phyloP scores from a whole-genome alignment of 2,329 filamentous ascomycete species.

The Myriosclerotinia duriaeana region DNA sequence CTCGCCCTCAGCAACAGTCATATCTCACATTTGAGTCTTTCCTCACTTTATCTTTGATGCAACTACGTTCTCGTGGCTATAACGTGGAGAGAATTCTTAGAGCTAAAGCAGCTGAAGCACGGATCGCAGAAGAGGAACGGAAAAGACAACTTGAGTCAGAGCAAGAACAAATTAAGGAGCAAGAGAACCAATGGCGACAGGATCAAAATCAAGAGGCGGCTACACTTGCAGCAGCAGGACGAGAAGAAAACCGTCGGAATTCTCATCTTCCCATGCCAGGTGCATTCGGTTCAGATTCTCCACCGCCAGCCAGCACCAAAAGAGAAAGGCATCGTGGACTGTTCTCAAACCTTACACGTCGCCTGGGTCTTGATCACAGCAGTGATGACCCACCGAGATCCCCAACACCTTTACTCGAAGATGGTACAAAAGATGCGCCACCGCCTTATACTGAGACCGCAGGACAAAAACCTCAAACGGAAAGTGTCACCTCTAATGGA shows the following conservation, averaged over 20 bases:
- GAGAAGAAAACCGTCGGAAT: conserved; percentile 43
- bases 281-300: conserved; percentile 63
- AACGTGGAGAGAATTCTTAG: conserved; percentile 94
- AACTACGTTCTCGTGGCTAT: conserved; percentile 84
- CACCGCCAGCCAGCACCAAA: conserved; percentile 46
- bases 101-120: conserved; percentile 81
- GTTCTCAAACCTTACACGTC: conserved; percentile 65
- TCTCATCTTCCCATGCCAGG: conserved; percentile 64
- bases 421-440: conserved; percentile 29
- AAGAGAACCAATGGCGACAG: conserved; percentile 48
- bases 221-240: conserved; percentile 24
- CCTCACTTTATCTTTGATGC: conserved; percentile 77
- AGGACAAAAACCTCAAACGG: conserved; percentile 28
- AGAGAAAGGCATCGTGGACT: conserved; percentile 52
- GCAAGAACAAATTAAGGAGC: conserved; percentile 64
- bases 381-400: conserved; percentile 13
- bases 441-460: conserved; percentile 35
- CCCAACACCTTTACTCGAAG: conserved; percentile 12
- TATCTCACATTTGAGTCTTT: conserved; percentile 90
- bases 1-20: conserved; percentile 81
- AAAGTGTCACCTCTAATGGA: conserved; percentile 58
- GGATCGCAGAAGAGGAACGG: conserved; percentile 80
- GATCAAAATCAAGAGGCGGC: conserved; percentile 33
- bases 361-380: conserved; percentile 63
- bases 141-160: conserved; percentile 73